A percentile compares a stretch with the other conserved stretches of the same genome.
phyloP scores from a whole-genome alignment of 495 filamentous ascomycete species.

The Hypoxylon lienhwacheense region DNA sequence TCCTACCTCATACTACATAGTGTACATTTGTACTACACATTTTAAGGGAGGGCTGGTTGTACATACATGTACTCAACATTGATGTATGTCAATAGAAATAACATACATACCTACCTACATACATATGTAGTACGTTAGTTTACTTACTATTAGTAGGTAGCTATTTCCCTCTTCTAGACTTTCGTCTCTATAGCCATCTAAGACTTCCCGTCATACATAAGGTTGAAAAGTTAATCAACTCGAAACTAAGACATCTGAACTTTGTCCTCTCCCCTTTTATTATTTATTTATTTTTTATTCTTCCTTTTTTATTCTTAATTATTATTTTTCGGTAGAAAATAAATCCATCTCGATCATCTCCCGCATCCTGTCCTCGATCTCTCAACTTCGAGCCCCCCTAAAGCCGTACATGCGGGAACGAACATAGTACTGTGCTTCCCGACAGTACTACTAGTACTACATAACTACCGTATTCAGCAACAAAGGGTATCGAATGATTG shows the following conservation, averaged over 20 bases:
- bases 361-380: conserved; percentile 5
- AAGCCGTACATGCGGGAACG: too few relatives aligned
- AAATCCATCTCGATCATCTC: conserved; percentile 12
- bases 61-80: too few relatives aligned
- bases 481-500: conserved; percentile 22
- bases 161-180: neutral
- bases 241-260: conserved; percentile 7
- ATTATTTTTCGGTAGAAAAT: too few relatives aligned
- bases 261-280: neutral
- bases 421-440: conserved; percentile 7
- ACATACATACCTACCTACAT: too few relatives aligned
- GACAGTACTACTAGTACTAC: conserved; percentile 15
- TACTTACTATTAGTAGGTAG: neutral
- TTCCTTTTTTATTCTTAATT: too few relatives aligned
- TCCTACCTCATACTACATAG: too few relatives aligned
- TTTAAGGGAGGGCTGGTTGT: too few relatives aligned
- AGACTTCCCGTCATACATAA: conserved; percentile 10
- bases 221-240: conserved; percentile 4
- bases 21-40: too few relatives aligned
- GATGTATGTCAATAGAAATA: too few relatives aligned
- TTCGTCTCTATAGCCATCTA: neutral
- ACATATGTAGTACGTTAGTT: too few relatives aligned
- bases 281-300: neutral
- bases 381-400: too few relatives aligned
- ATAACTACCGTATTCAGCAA: conserved; percentile 31